Evolutionary conservation across 2,329 filamentous ascomycete genomes (phyloP).

Genomic region (Ploettnerulaceae sp.): DNA sequence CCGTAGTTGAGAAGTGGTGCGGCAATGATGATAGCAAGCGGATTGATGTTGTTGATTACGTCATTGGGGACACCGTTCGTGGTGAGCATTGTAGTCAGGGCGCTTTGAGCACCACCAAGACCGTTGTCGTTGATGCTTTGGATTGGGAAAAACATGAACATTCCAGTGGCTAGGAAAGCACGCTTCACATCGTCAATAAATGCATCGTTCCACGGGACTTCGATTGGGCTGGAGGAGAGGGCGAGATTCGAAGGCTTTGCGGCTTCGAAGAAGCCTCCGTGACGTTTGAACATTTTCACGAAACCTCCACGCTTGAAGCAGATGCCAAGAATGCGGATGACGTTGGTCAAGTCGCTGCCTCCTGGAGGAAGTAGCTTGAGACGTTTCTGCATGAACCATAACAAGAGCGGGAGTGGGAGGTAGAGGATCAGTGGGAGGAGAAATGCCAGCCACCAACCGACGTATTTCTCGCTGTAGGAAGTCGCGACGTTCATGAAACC

Average conservation of each 20-base stretch:
- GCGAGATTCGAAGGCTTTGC: conserved; percentile 62
- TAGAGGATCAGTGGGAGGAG: conserved; percentile 54
- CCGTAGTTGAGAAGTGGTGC: conserved; percentile 64
- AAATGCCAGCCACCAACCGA: conserved; percentile 46
- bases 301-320: conserved; percentile 50
- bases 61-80: conserved; percentile 73
- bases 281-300: conserved; percentile 52
- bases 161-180: conserved; percentile 62
- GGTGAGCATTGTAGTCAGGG: conserved; percentile 56
- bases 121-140: conserved; percentile 38
- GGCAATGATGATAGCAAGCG: conserved; percentile 68
- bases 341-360: conserved; percentile 43
- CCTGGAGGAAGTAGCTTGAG: conserved; percentile 42
- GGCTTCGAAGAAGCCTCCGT: conserved; percentile 56
- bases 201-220: conserved; percentile 76
- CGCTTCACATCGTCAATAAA: conserved; percentile 76
- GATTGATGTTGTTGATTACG: conserved; percentile 70
- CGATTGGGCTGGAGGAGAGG: conserved; percentile 49
- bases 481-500: conserved; percentile 44
- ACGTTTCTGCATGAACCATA: conserved; percentile 42
- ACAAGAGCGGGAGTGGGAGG: conserved; percentile 48
- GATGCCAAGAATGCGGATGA: conserved; percentile 40
- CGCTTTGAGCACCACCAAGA: conserved; percentile 44
- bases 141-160: conserved; percentile 54
- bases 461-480: conserved; percentile 41